Evolutionary conservation across 306 rosid species (phyloP).

Genomic region (Fragaria iinumae): DNA sequence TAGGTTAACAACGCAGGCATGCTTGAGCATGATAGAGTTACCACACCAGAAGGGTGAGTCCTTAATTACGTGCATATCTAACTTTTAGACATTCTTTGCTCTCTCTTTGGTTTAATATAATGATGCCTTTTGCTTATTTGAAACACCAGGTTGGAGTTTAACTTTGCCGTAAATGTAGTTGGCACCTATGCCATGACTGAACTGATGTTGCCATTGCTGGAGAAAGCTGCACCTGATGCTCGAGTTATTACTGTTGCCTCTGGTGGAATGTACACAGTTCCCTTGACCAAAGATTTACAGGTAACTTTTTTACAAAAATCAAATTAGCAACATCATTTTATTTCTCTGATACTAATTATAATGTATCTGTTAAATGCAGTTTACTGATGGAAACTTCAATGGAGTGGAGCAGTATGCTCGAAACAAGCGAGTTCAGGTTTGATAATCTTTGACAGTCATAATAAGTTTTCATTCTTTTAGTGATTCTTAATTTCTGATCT

Average conservation of each 20-base stretch:
- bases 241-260: conserved; percentile 90
- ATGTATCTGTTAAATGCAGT: conserved; percentile 43
- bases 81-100: neutral
- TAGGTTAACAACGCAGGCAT: conserved; percentile 93
- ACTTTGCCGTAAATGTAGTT: conserved; percentile 76
- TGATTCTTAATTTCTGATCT: neutral
- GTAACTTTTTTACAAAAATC: conserved; percentile 28
- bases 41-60: conserved; percentile 82
- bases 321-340: conserved; percentile 3
- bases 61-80: conserved; percentile 3
- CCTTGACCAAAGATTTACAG: conserved; percentile 79
- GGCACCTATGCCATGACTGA: conserved; percentile 79
- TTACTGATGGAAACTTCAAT: conserved; percentile 48
- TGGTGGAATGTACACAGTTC: conserved; percentile 88
- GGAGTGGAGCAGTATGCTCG: conserved; percentile 76
- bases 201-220: conserved; percentile 65
- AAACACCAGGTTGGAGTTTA: conserved; percentile 69
- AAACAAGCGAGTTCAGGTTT: conserved; percentile 92
- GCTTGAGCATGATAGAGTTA: conserved; percentile 63
- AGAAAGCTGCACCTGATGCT: conserved; percentile 93
- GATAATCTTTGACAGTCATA: neutral
- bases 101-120: neutral
- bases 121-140: neutral
- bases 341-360: conserved; percentile 10
- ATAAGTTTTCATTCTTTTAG: neutral